A percentile compares a stretch with the other conserved stretches of the same genome.
These are phyloP conservation scores for Ophiostoma perfectum DNA, from an alignment of 2,329 filamentous ascomycete genomes.

Conservation along the genomic window DNA sequence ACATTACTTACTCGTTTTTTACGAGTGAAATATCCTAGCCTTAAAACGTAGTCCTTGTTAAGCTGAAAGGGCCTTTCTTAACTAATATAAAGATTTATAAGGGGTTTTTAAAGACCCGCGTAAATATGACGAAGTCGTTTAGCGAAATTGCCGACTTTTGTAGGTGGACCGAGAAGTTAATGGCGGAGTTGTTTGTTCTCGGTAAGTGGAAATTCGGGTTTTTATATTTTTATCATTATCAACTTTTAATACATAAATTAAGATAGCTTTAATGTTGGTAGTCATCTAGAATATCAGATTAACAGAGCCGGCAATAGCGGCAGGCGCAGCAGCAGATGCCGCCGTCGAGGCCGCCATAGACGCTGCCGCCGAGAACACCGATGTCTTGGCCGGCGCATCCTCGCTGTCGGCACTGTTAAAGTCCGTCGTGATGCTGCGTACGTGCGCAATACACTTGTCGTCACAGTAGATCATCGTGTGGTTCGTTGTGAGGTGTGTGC, in stretches of 20 bases:
- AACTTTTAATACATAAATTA: neutral
- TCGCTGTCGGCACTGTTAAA: neutral
- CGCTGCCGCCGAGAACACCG: neutral
- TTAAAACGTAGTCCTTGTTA: too few species aligned
- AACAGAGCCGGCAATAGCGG: neutral
- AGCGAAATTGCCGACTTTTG: too few species aligned
- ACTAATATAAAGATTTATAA: too few species aligned
- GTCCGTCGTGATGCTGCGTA: neutral
- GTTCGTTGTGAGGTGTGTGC: neutral
- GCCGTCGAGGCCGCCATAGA: neutral
- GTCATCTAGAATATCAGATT: neutral
- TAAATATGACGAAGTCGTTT: too few species aligned
- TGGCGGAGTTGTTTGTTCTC: too few species aligned
- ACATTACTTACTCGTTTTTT: too few species aligned
- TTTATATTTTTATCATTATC: neutral
- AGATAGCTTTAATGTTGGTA: neutral
- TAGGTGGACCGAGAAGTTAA: too few species aligned
- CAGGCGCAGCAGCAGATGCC: neutral
- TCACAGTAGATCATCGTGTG: constrained; percentile 12
- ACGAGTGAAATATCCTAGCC: too few species aligned
- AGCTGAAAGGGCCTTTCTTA: too few species aligned
- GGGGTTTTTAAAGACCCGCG: too few species aligned
- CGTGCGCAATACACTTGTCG: neutral
- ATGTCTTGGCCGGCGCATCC: neutral
- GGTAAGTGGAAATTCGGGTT: too few species aligned